These are phyloP conservation scores for Amphicarpaea edgeworthii DNA, from an alignment of 306 rosid genomes.

Conservation along the genomic window DNA sequence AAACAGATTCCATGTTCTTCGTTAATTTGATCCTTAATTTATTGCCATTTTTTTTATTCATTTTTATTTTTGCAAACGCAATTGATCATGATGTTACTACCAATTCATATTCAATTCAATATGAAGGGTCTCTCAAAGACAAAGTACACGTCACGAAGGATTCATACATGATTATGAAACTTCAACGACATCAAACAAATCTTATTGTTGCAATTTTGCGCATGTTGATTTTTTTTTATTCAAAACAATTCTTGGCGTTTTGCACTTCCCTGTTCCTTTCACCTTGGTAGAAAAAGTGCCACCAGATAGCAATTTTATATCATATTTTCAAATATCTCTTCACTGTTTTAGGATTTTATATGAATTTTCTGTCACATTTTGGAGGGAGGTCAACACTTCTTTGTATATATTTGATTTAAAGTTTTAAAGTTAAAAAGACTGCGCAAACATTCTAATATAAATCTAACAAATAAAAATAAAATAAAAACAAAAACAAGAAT, in stretches of 20 bases:
- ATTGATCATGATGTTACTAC: neutral
- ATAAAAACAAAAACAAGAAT: too few species aligned
- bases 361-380: too few species aligned
- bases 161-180: conserved; percentile 12
- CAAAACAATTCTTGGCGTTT: conserved; percentile 4
- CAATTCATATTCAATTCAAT: conserved; percentile 8
- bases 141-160: conserved; percentile 1
- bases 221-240: too few species aligned
- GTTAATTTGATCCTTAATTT: conserved; percentile 32
- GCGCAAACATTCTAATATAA: too few species aligned
- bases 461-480: too few species aligned
- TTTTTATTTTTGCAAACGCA: conserved; percentile 4
- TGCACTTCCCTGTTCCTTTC: neutral
- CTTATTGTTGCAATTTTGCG: neutral
- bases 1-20: conserved; percentile 1
- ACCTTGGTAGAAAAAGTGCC: neutral
- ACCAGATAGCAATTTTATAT: too few species aligned
- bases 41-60: neutral
- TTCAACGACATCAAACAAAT: neutral
- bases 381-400: too few species aligned
- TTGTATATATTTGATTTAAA: too few species aligned
- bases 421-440: too few species aligned
- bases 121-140: neutral
- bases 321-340: too few species aligned
- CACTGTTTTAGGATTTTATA: too few species aligned